Evolutionary conservation across 2,329 filamentous ascomycete genomes (phyloP), one percentile per base, ranked within the genome.

Genomic region (Fusarium sp.): DNA sequence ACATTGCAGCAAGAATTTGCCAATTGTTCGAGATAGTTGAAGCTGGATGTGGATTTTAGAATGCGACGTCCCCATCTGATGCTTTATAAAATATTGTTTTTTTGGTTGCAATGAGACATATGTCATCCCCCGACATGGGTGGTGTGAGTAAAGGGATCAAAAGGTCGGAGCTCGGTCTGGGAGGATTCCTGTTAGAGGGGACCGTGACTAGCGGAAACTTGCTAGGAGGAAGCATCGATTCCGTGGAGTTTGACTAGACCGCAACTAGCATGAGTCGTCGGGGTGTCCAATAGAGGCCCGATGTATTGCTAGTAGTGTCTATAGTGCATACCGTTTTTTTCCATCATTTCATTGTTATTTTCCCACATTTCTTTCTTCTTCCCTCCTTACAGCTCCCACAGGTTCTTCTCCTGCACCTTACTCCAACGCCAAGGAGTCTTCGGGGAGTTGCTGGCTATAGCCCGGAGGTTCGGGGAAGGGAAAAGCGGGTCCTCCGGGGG

Each of bases 141-240:
- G 61, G 58, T 59, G 62, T 49, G 54, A 66, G 62, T 36, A 36
- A 33, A 27, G 40, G 11, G 58, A 61, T 65, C 38, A 13, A 60
- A 60, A 18, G 23, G 44, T 60, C 58, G 68, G 68, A 65, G 68
- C 66, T 71, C 68, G 68, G 68, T 65, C 68, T 63, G 60, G 61
- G 51, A 51, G 46, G 31, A 42, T 46, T 70, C 65, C 63, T 61
- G 64, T 65, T 70, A 66, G 68, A 27, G 64, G 66, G 46, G 42
- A 46, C n/a, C 1, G 18, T 34, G 18, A 61, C 34, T 44, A 46
- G 33, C 40, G 40, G 61, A 34, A 58, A 27, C 38, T 40, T 42
- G 46, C 9, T 38, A 18, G 34, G 44, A 18, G 54, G 54, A 42
- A 33, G 31, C 36, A 44, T 57, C 11, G 36, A 42, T 42, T 11